Evolutionary conservation across 345 rosid genomes (phyloP), one percentile per base, ranked within the genome.

Genomic region (Linum trigynum): DNA sequence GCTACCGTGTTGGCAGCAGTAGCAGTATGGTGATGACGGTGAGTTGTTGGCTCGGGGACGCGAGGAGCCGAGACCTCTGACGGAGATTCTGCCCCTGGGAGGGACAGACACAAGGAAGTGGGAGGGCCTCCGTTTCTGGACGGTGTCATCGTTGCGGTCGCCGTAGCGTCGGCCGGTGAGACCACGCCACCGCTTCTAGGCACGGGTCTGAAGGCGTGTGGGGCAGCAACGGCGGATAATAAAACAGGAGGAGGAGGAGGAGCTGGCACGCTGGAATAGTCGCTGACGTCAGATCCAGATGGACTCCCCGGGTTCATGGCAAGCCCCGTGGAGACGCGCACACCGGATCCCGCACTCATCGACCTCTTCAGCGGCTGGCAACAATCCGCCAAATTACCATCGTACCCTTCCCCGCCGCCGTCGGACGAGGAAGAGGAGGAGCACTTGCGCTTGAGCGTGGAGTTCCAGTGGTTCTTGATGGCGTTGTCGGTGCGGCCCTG

Each of bases 241-340:
- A 23, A 23, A 23, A 23, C 32, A 23, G 32, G 0, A 23, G 32
- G 80, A 55, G 14, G 82, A 75, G 40, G 77, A 66, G 36, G 9
- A 5, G 81, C 84, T 11, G 82, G 90, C 0, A 67, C 73, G 67
- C 84, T 81, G 2, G 86, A 83, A 37, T 32, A 57, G 60, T 86
- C 90, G 77, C 92, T 89, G 68, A 80, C 79, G 75, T 89, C 92
- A 72, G 96, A 89, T 67, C 86, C 96, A 36, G 88, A 83, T 0
- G 92, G 96, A 45, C 96, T 89, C 2, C 85, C 83, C 2, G 92
- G 96, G 61, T 70, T 88, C 86, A 85, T 79, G 58, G 76, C 77
- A 66, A 86, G 75, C 35, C 87, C 97, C 2, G 80, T 83, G 2
- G 76, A 74, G 14, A 82, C 77, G 39, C 74, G 81, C 68, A 67